Conservation (phyloP, 2,329 filamentous ascomycete genomes). For the Exophiala lecanii-corni region DNA sequence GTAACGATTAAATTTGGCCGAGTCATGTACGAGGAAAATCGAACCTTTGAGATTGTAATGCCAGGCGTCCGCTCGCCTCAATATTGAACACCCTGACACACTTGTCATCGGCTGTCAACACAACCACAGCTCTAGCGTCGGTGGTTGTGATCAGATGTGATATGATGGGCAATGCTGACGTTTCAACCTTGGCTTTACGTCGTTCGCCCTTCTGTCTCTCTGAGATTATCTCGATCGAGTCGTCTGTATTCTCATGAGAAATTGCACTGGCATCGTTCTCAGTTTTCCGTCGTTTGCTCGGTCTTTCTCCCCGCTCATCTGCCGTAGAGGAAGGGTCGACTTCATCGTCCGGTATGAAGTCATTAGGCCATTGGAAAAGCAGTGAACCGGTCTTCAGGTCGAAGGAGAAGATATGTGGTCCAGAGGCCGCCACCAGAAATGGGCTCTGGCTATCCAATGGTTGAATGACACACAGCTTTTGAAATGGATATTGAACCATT, state of each 20-base stretch:
- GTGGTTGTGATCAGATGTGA: slow-evolving; percentile 62
- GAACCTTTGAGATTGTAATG: slow-evolving; percentile 69
- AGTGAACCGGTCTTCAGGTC: slow-evolving; percentile 53
- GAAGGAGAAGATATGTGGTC: slow-evolving; percentile 66
- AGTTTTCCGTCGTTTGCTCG: slow-evolving; percentile 42
- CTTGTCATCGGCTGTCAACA: slow-evolving; percentile 88
- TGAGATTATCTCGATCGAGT: slow-evolving; percentile 27
- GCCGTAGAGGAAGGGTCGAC: slow-evolving; percentile 24
- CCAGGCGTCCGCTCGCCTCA: slow-evolving; percentile 52
- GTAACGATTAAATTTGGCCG: no score
- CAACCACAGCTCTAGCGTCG: slow-evolving; percentile 65
- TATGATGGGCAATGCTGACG: slow-evolving; percentile 49
- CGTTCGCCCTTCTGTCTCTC: slow-evolving; percentile 26
- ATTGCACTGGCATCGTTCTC: slow-evolving; percentile 22
- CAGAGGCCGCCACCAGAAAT: slow-evolving; percentile 68
- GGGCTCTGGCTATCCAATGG: slow-evolving; percentile 30
- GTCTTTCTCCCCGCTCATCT: slow-evolving; percentile 32
- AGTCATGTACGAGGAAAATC: neutral
- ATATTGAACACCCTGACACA: slow-evolving; percentile 76
- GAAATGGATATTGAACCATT: slow-evolving; percentile 53
- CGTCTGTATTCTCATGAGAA: slow-evolving; percentile 19
- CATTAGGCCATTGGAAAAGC: slow-evolving; percentile 57
- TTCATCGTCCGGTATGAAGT: slow-evolving; percentile 30
- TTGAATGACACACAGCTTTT: slow-evolving; percentile 49
- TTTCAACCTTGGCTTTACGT: slow-evolving; percentile 21